phyloP scores from a whole-genome alignment of 75 land plant species.

The Cryptomeria japonica region DNA sequence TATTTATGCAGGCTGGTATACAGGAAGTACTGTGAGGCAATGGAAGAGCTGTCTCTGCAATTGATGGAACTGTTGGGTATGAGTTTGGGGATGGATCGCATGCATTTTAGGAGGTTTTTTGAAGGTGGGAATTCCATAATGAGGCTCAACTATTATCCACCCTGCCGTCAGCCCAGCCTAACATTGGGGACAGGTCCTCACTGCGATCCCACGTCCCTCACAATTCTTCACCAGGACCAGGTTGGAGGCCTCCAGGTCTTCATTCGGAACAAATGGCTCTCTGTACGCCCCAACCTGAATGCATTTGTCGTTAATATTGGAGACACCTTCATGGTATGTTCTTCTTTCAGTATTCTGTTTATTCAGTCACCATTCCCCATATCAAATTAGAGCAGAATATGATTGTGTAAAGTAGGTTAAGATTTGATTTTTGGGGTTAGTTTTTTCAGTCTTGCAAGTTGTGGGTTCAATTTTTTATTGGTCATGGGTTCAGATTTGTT shows the following conservation, averaged over 20 bases:
- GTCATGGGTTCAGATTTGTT: too few relatives aligned
- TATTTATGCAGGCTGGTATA: constrained; percentile 28
- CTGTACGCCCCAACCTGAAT: constrained; percentile 29
- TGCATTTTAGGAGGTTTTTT: constrained; percentile 34
- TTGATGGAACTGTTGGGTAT: constrained; percentile 50
- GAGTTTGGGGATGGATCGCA: constrained; percentile 42
- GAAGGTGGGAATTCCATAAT: constrained; percentile 37
- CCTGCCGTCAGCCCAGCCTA: constrained; percentile 40
- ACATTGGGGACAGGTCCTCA: constrained; percentile 64
- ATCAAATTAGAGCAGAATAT: too few relatives aligned
- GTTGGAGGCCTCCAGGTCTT: constrained; percentile 63
- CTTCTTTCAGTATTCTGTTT: background rate
- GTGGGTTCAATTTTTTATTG: too few relatives aligned
- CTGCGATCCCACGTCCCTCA: constrained; percentile 58
- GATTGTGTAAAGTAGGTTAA: too few relatives aligned
- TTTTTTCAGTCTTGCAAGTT: too few relatives aligned
- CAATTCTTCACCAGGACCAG: constrained; percentile 64
- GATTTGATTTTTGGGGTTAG: too few relatives aligned
- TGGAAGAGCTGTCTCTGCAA: constrained; percentile 23
- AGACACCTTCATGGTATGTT: constrained; percentile 57
- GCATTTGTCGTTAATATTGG: constrained; percentile 65
- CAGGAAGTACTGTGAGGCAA: constrained; percentile 45
- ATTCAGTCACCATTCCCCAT: too few relatives aligned
- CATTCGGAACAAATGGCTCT: constrained; percentile 37
- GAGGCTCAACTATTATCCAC: constrained; percentile 62